Base-by-base conservation (phyloP, 23 red algal species). In the Gracilaria caudata region DNA sequence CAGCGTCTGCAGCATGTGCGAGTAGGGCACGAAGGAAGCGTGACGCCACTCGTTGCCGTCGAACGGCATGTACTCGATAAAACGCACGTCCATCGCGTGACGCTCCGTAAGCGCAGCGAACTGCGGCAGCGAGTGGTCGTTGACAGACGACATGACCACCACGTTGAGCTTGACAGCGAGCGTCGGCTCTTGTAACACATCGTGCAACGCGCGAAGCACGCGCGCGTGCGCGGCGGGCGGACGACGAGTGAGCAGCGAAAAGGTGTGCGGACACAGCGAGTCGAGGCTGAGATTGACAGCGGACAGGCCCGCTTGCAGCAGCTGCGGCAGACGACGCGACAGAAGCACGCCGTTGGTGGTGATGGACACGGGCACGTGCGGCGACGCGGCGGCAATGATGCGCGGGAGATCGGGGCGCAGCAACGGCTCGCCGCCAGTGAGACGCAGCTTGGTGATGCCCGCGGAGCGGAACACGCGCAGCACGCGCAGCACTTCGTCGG, bases 51-150 rank as follows among this genome's bases (percentile, higher is more conserved):
- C 19, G 75, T 98, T 98, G 3, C 96, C 96, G 44, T 87, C 92
- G 78, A 98, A 98, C 23, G 96, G 96, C 96, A 98, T 98, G 55
- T 92, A 98, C 90, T 98, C 96, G 64, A 98, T 98, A 60, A 98
- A 98, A 26, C 96, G 92, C 32, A 98, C 86, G 43, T 80, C 89
- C 8, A 91, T 36, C 12, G 82, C 49, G 23, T 61, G 45, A 34
- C 88, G 26, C 63, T 80, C 89, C 3, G 86, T 83, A 28, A 94
- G 64, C 5, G 86, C 55, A 38, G 68, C 87, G 82, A 98, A 98
- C 14, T 37, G 43, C 25, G 32, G 29, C 39, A 98, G 46, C 58
- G 92, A 78, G 21, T 87, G 66, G 16, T 95, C 92, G 54, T 98
- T 98, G 45, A 87, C 29, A 0, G 90, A 86, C 9, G 85, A 61